Conservation (phyloP, 768 basidiomycete genomes). For the Boletus edulis region DNA sequence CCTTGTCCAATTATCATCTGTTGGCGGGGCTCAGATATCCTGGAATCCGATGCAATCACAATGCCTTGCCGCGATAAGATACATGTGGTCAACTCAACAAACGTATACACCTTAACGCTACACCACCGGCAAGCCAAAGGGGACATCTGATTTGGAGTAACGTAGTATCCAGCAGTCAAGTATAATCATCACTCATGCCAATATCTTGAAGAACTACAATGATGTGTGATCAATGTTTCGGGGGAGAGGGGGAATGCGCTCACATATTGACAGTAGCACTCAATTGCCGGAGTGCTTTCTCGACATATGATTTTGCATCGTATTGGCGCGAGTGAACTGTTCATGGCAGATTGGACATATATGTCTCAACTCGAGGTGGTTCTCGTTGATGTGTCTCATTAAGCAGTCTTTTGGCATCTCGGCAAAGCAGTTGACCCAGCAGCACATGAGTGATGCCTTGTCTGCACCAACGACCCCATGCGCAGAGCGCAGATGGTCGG, state of each 20-base stretch:
- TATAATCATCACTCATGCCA: not conserved
- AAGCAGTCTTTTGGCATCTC: constrained; percentile 29
- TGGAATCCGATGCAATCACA: constrained; percentile 3
- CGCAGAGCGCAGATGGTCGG: constrained; percentile 19
- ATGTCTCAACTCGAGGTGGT: constrained; percentile 20
- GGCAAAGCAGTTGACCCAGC: constrained; percentile 19
- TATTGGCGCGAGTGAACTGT: constrained; percentile 26
- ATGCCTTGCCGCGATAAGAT: not conserved
- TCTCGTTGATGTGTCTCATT: constrained; percentile 27
- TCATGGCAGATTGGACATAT: constrained; percentile 18
- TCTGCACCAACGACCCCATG: constrained; percentile 24
- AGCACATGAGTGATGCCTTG: constrained; percentile 2
- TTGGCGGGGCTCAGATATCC: not conserved
- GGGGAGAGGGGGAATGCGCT: not conserved
- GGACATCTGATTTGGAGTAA: not conserved
- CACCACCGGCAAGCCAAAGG: not conserved
- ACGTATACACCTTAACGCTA: not conserved
- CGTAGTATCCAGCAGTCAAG: not conserved
- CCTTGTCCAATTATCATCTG: not conserved
- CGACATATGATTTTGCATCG: constrained; percentile 13
- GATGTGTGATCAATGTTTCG: not conserved
- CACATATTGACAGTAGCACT: not conserved
- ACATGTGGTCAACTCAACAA: constrained; percentile 8
- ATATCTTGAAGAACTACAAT: not conserved
- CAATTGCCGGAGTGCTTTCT: constrained; percentile 9